phyloP scores from a whole-genome alignment of 495 filamentous ascomycete species.

The Penicillium simplicissimum region DNA sequence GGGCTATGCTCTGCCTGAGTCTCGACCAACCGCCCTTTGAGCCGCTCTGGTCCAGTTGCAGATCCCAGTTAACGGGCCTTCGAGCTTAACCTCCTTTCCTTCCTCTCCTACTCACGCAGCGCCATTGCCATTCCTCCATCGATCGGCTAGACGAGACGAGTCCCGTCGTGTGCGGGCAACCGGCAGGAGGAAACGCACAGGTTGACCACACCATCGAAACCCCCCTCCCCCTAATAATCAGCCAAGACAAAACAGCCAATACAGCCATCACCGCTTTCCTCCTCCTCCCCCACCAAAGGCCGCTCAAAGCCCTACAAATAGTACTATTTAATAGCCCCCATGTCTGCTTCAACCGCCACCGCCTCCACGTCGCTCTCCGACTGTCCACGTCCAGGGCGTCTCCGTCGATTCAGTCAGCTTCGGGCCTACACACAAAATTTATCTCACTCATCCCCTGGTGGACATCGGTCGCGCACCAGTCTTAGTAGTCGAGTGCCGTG shows the following conservation, averaged over 20 bases:
- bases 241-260: not conserved
- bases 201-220: not conserved
- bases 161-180: not conserved
- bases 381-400: conserved; percentile 54
- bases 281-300: not conserved
- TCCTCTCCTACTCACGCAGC: not conserved
- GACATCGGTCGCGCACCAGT: conserved; percentile 36
- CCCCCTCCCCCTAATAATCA: not conserved
- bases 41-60: conserved; percentile 22
- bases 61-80: conserved; percentile 5
- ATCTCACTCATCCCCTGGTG: conserved; percentile 31
- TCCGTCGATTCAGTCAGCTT: conserved; percentile 73
- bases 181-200: not conserved
- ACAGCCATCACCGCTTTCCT: not conserved
- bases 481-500: conserved; percentile 42
- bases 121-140: not conserved
- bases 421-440: conserved; percentile 68
- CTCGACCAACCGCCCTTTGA: conserved; percentile 5
- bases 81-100: not conserved
- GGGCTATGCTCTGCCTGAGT: not conserved
- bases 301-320: not conserved
- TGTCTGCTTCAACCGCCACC: conserved; percentile 45
- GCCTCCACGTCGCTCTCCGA: conserved; percentile 42
- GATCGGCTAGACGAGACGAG: not conserved
- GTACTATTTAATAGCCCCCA: conserved; percentile 14